Base-by-base conservation (phyloP, 2,329 filamentous ascomycete genomes). In the Fusarium sp. region DNA sequence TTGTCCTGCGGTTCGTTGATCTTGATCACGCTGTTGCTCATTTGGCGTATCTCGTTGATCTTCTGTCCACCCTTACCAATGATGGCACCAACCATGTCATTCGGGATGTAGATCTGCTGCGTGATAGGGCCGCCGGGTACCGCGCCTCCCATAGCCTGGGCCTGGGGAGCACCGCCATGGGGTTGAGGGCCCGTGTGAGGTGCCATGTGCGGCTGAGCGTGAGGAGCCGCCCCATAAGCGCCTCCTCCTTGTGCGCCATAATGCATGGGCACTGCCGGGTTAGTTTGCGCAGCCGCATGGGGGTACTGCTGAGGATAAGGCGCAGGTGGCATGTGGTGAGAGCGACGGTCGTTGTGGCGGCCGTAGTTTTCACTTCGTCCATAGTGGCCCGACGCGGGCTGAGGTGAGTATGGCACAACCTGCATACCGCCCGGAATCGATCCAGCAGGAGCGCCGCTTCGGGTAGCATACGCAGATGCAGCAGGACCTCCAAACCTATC, bases 1-100 rank as follows among this genome's bases (percentile, higher is more conserved):
- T 96, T 98, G 77, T 98, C 95, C 76, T 97, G 95, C 2, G 95
- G 95, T 76, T 99, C 95, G 75, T 99, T 98, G 83, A 99, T 99
- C 83, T 99, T 99, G 77, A 99, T 98, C 42, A 99, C 93, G 79
- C 94, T 98, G 68, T 94, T 95, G 76, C 91, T 96, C 70, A 99
- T 88, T 76, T 97, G 93, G 68, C 95, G 88, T 66, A 99, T 99
- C 79, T 99, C 95, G 74, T 99, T 99, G 83, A 99, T 99, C 85
- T 99, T 99, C 52, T 93, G 91, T 65, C 95, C 95, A 61, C 95
- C 95, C 80, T 99, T 99, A 72, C 95, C 95, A 70, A 99, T 99
- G 71, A 99, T 99, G 52, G 95, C 95, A 63, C 95, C 95, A 49
- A 99, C 95, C 95, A 99, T 98, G 73, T 99, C 95, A 74, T 99